Conservation (phyloP, 768 basidiomycete species). For the Auricularia sp. region DNA sequence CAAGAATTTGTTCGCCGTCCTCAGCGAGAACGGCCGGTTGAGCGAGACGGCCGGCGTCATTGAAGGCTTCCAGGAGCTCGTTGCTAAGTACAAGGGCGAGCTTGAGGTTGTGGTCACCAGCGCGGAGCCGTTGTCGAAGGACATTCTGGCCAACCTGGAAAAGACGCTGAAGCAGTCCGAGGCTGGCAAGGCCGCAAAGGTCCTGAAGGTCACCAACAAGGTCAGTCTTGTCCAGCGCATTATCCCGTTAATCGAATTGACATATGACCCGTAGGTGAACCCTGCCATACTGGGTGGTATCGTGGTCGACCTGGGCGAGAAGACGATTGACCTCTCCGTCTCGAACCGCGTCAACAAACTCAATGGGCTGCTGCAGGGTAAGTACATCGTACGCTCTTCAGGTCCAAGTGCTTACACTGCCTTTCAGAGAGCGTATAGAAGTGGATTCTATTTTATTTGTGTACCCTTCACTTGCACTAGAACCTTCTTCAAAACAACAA, state of each 20-base stretch:
- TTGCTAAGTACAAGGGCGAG: conserved; percentile 85
- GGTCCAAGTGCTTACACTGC: neutral
- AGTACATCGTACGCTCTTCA: conserved; percentile 16
- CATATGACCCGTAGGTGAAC: conserved; percentile 58
- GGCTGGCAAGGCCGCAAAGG: conserved; percentile 78
- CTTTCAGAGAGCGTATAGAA: neutral
- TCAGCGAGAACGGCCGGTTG: conserved; percentile 90
- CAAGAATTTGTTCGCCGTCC: conserved; percentile 81
- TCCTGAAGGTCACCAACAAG: conserved; percentile 86
- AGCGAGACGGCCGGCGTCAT: conserved; percentile 78
- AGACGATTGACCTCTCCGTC: conserved; percentile 94
- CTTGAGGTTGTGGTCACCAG: conserved; percentile 88
- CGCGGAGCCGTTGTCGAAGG: conserved; percentile 68
- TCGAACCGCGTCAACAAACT: conserved; percentile 90
- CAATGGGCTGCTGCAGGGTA: conserved; percentile 79
- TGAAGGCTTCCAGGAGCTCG: conserved; percentile 83
- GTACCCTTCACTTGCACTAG: neutral
- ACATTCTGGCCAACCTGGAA: conserved; percentile 70
- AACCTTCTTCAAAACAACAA: too few relatives aligned
- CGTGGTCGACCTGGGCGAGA: conserved; percentile 95
- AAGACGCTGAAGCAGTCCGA: conserved; percentile 76
- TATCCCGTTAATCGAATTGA: neutral
- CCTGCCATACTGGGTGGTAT: conserved; percentile 85
- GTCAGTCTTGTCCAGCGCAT: conserved; percentile 25
- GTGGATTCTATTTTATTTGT: neutral